phyloP scores from a whole-genome alignment of 495 filamentous ascomycete genomes.

The Oidiodendron maius region DNA sequence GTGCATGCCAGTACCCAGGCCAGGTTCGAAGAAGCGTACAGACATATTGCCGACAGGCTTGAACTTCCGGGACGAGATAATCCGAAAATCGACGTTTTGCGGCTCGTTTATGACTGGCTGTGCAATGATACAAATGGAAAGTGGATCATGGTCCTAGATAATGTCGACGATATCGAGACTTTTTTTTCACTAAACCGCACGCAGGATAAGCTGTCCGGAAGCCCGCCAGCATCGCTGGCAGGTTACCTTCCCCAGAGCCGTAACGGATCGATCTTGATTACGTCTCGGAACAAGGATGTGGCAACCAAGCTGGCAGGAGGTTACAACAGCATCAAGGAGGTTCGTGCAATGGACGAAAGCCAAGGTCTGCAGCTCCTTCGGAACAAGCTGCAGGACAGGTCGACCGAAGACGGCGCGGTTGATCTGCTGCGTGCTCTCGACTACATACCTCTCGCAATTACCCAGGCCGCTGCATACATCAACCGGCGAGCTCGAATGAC shows the following conservation, averaged over 20 bases:
- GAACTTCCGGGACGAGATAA: conserved; percentile 28
- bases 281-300: conserved; percentile 24
- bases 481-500: not conserved
- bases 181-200: conserved; percentile 14
- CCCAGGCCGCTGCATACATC: not conserved
- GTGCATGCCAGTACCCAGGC: conserved; percentile 16
- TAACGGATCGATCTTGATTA: conserved; percentile 32
- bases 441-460: not conserved
- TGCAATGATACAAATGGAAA: conserved; percentile 14
- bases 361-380: conserved; percentile 31
- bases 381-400: conserved; percentile 26
- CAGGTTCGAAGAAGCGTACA: conserved; percentile 25
- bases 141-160: conserved; percentile 35
- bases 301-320: conserved; percentile 24
- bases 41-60: conserved; percentile 27
- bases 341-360: conserved; percentile 27
- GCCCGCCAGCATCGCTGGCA: not conserved
- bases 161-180: conserved; percentile 26
- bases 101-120: conserved; percentile 11
- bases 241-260: conserved; percentile 21
- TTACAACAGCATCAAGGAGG: conserved; percentile 30
- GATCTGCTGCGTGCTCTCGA: not conserved
- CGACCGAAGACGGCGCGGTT: too few relatives aligned
- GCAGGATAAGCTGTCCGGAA: not conserved
- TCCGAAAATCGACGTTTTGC: conserved; percentile 18